Evolutionary conservation across 106 monocot genomes (phyloP).

Genomic region (Agapanthus africanus): DNA sequence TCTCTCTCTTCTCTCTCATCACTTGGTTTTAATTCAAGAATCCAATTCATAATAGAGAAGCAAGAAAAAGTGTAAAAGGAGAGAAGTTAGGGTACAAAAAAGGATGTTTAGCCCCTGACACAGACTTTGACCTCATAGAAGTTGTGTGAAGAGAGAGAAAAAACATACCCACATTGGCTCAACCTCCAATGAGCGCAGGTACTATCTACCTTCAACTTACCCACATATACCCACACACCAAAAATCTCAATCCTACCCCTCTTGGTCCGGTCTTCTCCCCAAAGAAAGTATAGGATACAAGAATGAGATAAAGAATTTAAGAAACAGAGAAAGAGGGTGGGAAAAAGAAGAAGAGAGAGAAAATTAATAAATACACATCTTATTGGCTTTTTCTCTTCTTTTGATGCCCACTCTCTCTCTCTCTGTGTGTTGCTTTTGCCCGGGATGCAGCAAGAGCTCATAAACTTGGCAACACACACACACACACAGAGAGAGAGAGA

Average conservation of each 20-base stretch:
- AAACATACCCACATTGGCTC: neutral
- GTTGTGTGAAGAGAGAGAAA: neutral
- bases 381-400: constrained; percentile 1
- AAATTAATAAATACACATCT: neutral
- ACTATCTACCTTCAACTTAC: neutral
- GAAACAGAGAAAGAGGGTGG: neutral
- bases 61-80: neutral
- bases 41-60: neutral
- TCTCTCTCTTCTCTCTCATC: no score
- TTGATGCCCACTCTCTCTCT: neutral
- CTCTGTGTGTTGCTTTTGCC: neutral
- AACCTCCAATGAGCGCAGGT: neutral
- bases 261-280: neutral
- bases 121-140: constrained; percentile 10
- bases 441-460: neutral
- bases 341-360: neutral
- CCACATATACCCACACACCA: neutral
- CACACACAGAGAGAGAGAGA: no score
- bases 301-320: neutral
- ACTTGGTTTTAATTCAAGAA: neutral
- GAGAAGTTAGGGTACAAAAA: neutral
- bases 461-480: neutral
- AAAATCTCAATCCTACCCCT: constrained; percentile 1
- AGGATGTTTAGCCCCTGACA: neutral
- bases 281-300: neutral